Evolutionary conservation across 2,329 filamentous ascomycete genomes (phyloP), one percentile per base, ranked within the genome.

Genomic region (Xylaria sp.): DNA sequence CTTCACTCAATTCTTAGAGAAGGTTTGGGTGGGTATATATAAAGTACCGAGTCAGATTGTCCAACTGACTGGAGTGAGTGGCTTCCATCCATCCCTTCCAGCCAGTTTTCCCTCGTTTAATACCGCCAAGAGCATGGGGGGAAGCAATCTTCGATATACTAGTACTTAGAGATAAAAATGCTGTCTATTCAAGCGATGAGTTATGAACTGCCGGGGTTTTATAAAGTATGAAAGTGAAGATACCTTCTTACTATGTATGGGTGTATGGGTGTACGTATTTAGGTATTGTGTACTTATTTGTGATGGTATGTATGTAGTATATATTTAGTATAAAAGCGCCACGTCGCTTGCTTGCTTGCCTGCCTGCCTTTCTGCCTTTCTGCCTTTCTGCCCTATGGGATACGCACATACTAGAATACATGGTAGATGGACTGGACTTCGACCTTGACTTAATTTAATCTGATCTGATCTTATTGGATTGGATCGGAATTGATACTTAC

Each of bases 21-120:
- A 44, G 58, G 32, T 46, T 34, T 28, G 39, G 15, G 15, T 15
- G 23, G 46, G 9, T 48, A 18, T 25, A 25, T 25, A 44, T 13
- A 12, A 44, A 18, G 12, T 15, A 44, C 18, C 13, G 5, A 18
- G 41, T 10, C 48, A 28, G 34, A 28, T 3, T 3, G 25, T 66
- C 50, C 64, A 62, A 41, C 64, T 66, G 25, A 39, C 37, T n/a
- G n/a, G 25, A 25, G 23, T 25, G 23, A 25, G 23, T 7, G 34
- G n/a, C 39, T 54, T 59, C 32, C 18, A 28, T n/a, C n/a, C n/a
- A 10, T 32, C 20, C 34, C 10, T 18, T 41, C 37, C 32, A 32
- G 44, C 39, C 32, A 32, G 44, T 46, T 52, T 63, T 63, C 54
- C 65, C 65, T 59, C 15, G 46, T 68, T 54, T 13, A 59, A 54